These are phyloP conservation scores for Serendipita sp. DNA, from an alignment of 768 basidiomycete genomes.

Conservation along the genomic window DNA sequence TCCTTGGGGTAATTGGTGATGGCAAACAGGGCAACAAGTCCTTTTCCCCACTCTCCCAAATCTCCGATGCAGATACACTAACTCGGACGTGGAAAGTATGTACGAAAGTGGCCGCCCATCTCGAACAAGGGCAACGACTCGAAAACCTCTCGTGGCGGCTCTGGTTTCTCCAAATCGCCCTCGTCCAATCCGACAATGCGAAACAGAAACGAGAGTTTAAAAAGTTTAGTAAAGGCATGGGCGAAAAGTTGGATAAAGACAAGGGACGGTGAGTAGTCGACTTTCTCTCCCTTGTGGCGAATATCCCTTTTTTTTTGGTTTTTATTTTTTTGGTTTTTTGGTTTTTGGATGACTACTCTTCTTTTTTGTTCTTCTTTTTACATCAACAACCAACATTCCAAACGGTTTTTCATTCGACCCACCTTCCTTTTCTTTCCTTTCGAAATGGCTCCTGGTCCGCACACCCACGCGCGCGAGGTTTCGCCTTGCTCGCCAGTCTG, in stretches of 20 bases:
- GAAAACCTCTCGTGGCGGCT: slow-evolving; percentile 87
- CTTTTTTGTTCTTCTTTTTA: background rate
- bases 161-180: slow-evolving; percentile 83
- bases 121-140: slow-evolving; percentile 80
- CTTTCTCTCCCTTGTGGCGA: slow-evolving; percentile 12
- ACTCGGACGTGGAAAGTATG: slow-evolving; percentile 91
- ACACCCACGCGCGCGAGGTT: background rate
- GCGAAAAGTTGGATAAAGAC: slow-evolving; percentile 85
- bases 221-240: slow-evolving; percentile 76
- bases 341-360: background rate
- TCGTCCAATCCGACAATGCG: slow-evolving; percentile 82
- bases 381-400: no score
- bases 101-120: slow-evolving; percentile 78
- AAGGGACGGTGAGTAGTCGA: slow-evolving; percentile 56
- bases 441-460: background rate
- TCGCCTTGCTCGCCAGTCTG: background rate
- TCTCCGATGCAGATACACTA: slow-evolving; percentile 67
- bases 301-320: slow-evolving; percentile 12
- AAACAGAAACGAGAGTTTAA: slow-evolving; percentile 81
- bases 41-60: slow-evolving; percentile 83
- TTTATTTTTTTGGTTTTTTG: background rate
- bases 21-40: slow-evolving; percentile 69
- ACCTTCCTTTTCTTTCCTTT: background rate
- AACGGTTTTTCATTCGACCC: background rate
- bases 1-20: background rate